A percentile compares a stretch with the other conserved stretches of the same genome.
Conservation (phyloP, 2,329 filamentous ascomycete species). For the Cylindrodendrum hubeiense region DNA sequence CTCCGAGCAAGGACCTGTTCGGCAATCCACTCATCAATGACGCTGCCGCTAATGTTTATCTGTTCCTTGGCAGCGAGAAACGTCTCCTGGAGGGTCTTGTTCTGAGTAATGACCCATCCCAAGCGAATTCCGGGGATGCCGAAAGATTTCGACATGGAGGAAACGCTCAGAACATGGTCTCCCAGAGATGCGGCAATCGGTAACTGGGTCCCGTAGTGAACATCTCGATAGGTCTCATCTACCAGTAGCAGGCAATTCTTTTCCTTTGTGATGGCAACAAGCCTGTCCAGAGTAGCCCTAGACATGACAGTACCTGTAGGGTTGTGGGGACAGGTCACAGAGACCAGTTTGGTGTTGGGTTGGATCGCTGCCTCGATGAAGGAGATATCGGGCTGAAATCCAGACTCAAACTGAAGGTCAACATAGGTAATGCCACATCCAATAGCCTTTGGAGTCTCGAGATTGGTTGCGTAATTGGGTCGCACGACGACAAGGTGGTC, state of each 20-base stretch:
- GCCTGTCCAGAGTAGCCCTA: constrained; percentile 5
- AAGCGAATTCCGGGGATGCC: constrained; percentile 39
- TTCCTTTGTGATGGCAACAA: constrained; percentile 30
- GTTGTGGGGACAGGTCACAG: constrained; percentile 40
- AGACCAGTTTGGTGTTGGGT: constrained; percentile 35
- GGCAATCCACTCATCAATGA: constrained; percentile 37
- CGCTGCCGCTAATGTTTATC: constrained; percentile 40
- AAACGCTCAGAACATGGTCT: constrained; percentile 35
- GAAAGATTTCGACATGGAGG: constrained; percentile 40
- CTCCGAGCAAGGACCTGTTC: constrained; percentile 35
- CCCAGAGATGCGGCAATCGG: constrained; percentile 31
- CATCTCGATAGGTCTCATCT: constrained; percentile 40
- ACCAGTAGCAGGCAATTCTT: constrained; percentile 30
- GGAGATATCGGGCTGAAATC: constrained; percentile 29
- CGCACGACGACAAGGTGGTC: constrained; percentile 39
- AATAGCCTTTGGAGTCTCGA: constrained; percentile 38
- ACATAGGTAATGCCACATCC: constrained; percentile 40
- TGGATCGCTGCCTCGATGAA: constrained; percentile 29
- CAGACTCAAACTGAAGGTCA: constrained; percentile 34
- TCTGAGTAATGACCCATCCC: constrained; percentile 34
- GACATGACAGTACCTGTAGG: constrained; percentile 33
- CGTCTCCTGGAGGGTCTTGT: constrained; percentile 32
- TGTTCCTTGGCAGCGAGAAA: constrained; percentile 42
- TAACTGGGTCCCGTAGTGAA: constrained; percentile 25
- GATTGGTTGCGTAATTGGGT: constrained; percentile 42